Base-by-base conservation (phyloP, 129 eudicot species). In the Flaveria linearis region DNA sequence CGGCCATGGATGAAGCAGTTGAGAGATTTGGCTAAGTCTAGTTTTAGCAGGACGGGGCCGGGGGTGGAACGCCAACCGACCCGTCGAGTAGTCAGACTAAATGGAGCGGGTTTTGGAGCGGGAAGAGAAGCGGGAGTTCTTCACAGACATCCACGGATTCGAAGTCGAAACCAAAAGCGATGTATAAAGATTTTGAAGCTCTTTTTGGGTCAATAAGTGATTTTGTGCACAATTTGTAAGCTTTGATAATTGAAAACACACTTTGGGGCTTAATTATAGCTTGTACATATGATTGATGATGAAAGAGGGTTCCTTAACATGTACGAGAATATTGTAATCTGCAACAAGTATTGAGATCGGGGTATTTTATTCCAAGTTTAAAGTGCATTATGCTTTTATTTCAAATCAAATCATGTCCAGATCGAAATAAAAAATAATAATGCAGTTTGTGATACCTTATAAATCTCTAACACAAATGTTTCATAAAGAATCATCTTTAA, bases 161-260 rank as follows among this genome's bases (percentile, higher is more conserved):
- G 18, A 91, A 88, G 76, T 75, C 93, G 9, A 90, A 78, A 69
- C 75, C 89, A 2, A 91, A 62, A 82, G 89, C 82, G 67, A 83
- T 94, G 91, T 80, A 87, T 79, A 94, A 91, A 84, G 98, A 94
- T 81, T 76, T 94, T 73, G 98, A 94, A 82, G 90, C 92, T 68
- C 81, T 94, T 82, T 94, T 91, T 94, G 97, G 96, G 57, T 76
- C 91, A 84, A 39, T 80, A 61, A 80, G 70, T 66, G 52, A 58
- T 52, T 43, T 65, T 60, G 26, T 26, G 68, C 39, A 79, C 41
- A n/a, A 17, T 63, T 65, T 14, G 74, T 66, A 80, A 55, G 9
- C 10, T 36, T 71, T 71, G 66, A 30, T 62, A 41, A 60, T 18
- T 58, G 20, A 17, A 45, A 50, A 36, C 41, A 0, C 22, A 23